These are phyloP conservation scores for Phaseolus lunatus DNA, from an alignment of 306 rosid species.

Conservation along the genomic window DNA sequence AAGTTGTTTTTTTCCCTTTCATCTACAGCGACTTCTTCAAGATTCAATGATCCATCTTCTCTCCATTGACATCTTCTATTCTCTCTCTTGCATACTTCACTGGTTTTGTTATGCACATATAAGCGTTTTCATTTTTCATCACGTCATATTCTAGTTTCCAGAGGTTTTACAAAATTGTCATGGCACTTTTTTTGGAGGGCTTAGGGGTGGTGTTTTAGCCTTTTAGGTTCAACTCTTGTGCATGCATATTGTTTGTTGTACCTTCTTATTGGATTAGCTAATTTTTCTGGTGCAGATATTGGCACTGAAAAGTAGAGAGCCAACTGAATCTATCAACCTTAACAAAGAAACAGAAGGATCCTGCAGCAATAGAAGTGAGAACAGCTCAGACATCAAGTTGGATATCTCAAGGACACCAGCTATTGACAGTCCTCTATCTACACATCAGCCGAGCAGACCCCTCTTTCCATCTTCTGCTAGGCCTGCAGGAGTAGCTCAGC, in stretches of 20 bases:
- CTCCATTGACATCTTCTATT: slow-evolving; percentile 32
- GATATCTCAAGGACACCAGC: slow-evolving; percentile 91
- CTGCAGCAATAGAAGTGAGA: slow-evolving; percentile 95
- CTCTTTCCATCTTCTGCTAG: slow-evolving; percentile 72
- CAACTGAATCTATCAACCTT: slow-evolving; percentile 93
- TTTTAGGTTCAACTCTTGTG: background rate
- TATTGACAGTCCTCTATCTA: slow-evolving; percentile 76
- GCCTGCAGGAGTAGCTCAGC: slow-evolving; percentile 75
- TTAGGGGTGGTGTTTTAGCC: background rate
- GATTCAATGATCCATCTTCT: slow-evolving; percentile 52
- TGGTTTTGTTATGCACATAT: background rate
- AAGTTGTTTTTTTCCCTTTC: slow-evolving; percentile 48
- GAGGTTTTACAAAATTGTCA: background rate
- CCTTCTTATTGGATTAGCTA: slow-evolving; percentile 24
- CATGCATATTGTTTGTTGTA: slow-evolving; percentile 14
- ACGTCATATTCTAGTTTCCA: slow-evolving; percentile 11
- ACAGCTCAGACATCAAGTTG: slow-evolving; percentile 91
- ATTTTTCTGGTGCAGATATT: slow-evolving; percentile 61
- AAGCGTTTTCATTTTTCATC: background rate
- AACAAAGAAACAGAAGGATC: slow-evolving; percentile 99
- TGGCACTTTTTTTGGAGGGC: slow-evolving; percentile 7
- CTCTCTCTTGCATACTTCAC: slow-evolving; percentile 28
- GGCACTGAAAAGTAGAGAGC: slow-evolving; percentile 92
- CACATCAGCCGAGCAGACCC: slow-evolving; percentile 62
- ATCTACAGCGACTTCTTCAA: slow-evolving; percentile 51